These are phyloP conservation scores for Cucurbita argyrosperma DNA, from an alignment of 306 rosid genomes.

Conservation along the genomic window DNA sequence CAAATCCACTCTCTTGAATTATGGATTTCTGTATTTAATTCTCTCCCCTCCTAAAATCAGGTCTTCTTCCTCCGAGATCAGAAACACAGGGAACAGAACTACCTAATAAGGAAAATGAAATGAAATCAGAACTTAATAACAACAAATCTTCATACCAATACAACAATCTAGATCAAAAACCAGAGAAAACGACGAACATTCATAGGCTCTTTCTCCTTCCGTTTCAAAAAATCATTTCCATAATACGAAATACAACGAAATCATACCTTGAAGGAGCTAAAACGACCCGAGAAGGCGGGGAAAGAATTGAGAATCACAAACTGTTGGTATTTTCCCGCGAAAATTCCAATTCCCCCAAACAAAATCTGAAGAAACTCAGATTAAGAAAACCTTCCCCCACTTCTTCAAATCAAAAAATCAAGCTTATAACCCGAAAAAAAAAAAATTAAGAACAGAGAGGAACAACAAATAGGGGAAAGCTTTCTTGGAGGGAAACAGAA, in stretches of 20 bases:
- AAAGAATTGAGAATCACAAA: conserved; percentile 15
- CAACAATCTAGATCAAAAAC: conserved; percentile 2
- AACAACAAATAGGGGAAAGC: conserved; percentile 8
- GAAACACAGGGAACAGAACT: conserved; percentile 22
- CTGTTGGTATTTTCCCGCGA: background rate
- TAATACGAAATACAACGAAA: background rate
- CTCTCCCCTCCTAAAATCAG: conserved; percentile 23
- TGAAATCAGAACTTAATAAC: conserved; percentile 1
- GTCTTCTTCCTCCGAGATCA: conserved; percentile 22
- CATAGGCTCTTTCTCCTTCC: background rate
- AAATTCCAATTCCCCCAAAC: background rate
- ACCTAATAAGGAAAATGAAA: conserved; percentile 6
- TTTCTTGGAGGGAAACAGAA: conserved; percentile 22
- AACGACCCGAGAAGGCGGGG: conserved; percentile 17
- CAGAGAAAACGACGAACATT: background rate
- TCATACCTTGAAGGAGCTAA: conserved; percentile 26
- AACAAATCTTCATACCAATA: background rate
- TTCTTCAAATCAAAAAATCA: conserved; percentile 9
- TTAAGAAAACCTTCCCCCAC: conserved; percentile 1
- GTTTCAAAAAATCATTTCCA: background rate
- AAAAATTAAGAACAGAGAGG: background rate
- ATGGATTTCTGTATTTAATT: conserved; percentile 7
- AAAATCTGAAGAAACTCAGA: conserved; percentile 3
- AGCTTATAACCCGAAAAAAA: background rate
- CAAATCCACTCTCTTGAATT: conserved; percentile 11